These are phyloP conservation scores for Spinacia oleracea DNA, from an alignment of 179 eudicot genomes.

Conservation along the genomic window DNA sequence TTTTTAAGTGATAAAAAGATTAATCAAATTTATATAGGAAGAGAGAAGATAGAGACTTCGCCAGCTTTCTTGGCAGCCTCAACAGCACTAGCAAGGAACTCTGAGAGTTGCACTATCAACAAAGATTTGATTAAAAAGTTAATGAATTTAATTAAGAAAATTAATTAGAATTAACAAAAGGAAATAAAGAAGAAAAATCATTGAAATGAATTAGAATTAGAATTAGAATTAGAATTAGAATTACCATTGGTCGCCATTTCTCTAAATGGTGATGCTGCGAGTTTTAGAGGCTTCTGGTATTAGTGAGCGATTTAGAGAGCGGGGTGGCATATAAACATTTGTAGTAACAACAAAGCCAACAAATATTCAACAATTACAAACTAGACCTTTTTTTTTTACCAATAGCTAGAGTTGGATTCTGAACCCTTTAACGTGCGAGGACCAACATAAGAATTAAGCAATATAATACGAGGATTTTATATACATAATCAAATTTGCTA, in stretches of 20 bases:
- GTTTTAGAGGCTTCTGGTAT: neutral
- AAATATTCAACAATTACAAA: no score
- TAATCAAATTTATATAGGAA: neutral
- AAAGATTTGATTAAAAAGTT: neutral
- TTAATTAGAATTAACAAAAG: neutral
- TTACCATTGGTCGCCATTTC: constrained; percentile 18
- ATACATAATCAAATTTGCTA: no score
- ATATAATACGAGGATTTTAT: no score
- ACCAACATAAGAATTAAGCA: no score
- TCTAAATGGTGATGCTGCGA: neutral
- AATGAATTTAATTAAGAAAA: neutral
- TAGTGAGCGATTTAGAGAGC: neutral
- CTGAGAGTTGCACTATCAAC: constrained; percentile 29
- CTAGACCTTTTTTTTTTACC: no score
- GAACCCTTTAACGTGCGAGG: no score
- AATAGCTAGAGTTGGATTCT: no score
- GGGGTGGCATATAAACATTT: no score
- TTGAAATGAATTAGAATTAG: neutral
- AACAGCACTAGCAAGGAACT: constrained; percentile 54
- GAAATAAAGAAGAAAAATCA: neutral
- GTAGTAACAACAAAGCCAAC: no score
- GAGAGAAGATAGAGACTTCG: constrained; percentile 42
- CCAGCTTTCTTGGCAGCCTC: constrained; percentile 94
- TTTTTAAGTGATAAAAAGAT: neutral
- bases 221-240: neutral